Evolutionary conservation across 106 monocot species (phyloP), one percentile per base, ranked within the genome.

Genomic region (Gastrodia elata): DNA sequence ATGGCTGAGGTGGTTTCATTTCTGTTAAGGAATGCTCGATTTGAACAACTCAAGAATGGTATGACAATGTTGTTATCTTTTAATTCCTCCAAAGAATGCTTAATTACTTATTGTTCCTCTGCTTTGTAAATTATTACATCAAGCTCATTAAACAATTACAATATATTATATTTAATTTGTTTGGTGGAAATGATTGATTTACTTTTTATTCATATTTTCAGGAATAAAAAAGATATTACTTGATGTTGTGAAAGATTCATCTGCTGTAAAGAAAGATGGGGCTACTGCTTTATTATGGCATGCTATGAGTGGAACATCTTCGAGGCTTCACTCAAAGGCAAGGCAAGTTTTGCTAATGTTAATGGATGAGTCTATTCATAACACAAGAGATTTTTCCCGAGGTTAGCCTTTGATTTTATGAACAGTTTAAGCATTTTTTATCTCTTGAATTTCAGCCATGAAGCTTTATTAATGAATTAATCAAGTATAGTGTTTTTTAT

Each of bases 1-100:
- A 91, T 93, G 93, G 90, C 97, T 37, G 93, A 93, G 59, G 77
- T 88, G 26, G 67, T 98, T 71, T 93, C 97, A 20, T 91, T 93
- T 83, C 76, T 93, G 79, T 59, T 98, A 38, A 90, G 97, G 79
- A 98, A 84, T 80, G 81, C 88, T 74, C 78, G 88, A 70, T 46
- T 32, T 22, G 64, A 73, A 16, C 84, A 98, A 83, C 83, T 91
- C 52, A 70, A 18, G 33, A 83, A 83, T 83, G 97, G 97, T 98
- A 84, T 39, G 44, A 16, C 14, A 4, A 14, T 38, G 2, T 22
- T 68, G 6, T n/a, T 68, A 5, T 37, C n/a, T 68, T 68, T 38
- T 22, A 26, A 33, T 38, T 68, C 18, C 68, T 39, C 6, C 38
- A 14, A 64, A 22, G 32, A 68, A 38, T 38, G 6, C 39, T 39